Percentiles rank a stretch among this genome's conserved stretches.
These are phyloP conservation scores for Flaveria floridana DNA, from an alignment of 140 eudicot species.

Conservation along the genomic window DNA sequence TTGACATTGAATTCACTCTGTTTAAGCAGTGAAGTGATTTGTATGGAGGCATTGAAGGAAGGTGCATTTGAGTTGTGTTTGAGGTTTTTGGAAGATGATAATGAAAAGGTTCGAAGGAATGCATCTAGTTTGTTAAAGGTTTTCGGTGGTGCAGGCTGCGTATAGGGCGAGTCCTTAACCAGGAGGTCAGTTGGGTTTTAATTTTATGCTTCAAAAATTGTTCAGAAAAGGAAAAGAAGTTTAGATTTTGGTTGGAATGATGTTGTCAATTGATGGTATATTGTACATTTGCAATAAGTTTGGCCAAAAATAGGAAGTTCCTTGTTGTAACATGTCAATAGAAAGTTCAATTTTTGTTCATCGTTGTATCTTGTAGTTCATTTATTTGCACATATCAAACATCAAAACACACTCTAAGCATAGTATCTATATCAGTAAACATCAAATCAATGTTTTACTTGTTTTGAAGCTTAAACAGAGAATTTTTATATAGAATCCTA, in stretches of 20 bases:
- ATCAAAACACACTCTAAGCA: neutral
- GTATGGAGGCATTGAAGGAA: slow-evolving; percentile 53
- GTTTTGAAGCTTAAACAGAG: neutral
- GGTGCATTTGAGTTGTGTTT: slow-evolving; percentile 81
- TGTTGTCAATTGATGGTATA: slow-evolving; percentile 39
- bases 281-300: slow-evolving; percentile 52
- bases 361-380: slow-evolving; percentile 26
- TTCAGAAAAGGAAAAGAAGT: slow-evolving; percentile 34
- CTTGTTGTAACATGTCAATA: slow-evolving; percentile 42
- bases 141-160: slow-evolving; percentile 45
- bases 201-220: slow-evolving; percentile 43
- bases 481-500: neutral
- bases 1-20: slow-evolving; percentile 59
- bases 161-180: neutral
- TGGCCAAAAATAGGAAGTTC: slow-evolving; percentile 43
- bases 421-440: slow-evolving; percentile 6
- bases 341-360: slow-evolving; percentile 40
- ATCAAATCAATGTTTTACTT: neutral
- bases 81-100: slow-evolving; percentile 79
- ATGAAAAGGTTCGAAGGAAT: slow-evolving; percentile 71
- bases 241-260: slow-evolving; percentile 40
- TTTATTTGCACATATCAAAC: slow-evolving; percentile 20
- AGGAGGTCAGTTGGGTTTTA: slow-evolving; percentile 52
- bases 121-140: slow-evolving; percentile 80
- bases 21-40: slow-evolving; percentile 47